A percentile compares a stretch with the other conserved stretches of the same genome.
phyloP scores from a whole-genome alignment of 441 rosid genomes.

The Pelargonium exstipulatum region DNA sequence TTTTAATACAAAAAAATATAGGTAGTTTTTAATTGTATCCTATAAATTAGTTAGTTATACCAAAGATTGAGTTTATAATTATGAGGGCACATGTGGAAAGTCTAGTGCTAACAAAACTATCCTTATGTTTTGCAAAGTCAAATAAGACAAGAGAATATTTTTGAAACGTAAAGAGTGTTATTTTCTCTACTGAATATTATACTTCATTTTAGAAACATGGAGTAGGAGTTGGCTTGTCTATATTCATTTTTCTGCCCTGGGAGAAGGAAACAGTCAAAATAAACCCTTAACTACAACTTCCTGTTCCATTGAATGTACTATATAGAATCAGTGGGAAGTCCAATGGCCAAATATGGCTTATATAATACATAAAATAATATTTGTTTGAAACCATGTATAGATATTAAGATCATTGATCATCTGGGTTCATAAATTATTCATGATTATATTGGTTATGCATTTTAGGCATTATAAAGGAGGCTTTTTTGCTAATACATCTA shows the following conservation, averaged over 20 bases:
- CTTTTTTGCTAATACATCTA: constrained; percentile 11
- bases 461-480: background rate
- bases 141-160: no score
- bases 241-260: background rate
- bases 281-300: background rate
- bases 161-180: no score
- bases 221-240: background rate
- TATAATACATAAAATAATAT: background rate
- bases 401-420: background rate
- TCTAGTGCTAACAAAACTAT: no score
- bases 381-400: constrained; percentile 1
- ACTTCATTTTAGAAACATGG: background rate
- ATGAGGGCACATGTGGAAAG: no score
- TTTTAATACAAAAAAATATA: no score
- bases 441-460: constrained; percentile 11
- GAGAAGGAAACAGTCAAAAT: background rate
- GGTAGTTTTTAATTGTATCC: no score
- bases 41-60: no score
- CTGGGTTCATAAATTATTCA: constrained; percentile 2
- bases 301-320: background rate
- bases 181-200: background rate
- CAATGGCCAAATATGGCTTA: background rate
- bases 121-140: no score
- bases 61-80: no score
- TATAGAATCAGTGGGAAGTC: background rate